Base-by-base conservation (phyloP, 441 rosid species). In the Omphalea diandra region DNA sequence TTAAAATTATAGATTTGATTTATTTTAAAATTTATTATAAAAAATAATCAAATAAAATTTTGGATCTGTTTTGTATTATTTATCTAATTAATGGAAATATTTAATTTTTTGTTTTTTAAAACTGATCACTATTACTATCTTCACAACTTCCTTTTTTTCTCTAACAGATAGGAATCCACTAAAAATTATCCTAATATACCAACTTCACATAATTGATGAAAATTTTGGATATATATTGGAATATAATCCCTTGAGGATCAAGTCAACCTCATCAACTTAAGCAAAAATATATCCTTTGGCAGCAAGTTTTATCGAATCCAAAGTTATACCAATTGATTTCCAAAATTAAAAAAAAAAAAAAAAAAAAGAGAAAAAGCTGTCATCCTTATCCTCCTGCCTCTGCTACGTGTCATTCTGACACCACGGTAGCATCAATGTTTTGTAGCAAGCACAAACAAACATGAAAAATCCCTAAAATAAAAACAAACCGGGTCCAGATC, bases 401-500 rank as follows among this genome's bases (percentile, higher is more conserved):
- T 20, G 8, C 0, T 8, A 69, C 65, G 72, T 69, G 72, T 63
- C 54, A 2, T 10, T 2, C 33, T 7, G 1, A 0, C 0, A 29
- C 31, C 14, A 1, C 0, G 33, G 11, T 20, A 56, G 43, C 67
- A 70, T 10, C 24, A 24, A 35, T 60, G 29, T 44, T 69, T 4
- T 54, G 65, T 58, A 4, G 3, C 9, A 0, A 3, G 27, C n/a
- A 15, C 9, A 0, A 41, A 31, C 56, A 29, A 20, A 12, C 43
- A 69, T n/a, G n/a, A n/a, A n/a, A 35, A 69, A 56, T 10, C 56
- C 64, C 27, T 14, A 36, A 10, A 26, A 0, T 0, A 9, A 0
- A 44, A 20, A 50, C 20, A 33, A 69, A 54, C 66, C 63, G 43
- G 31, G 65, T 46, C 59, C 65, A 26, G 60, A 75, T 69, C 76